phyloP scores from a whole-genome alignment of 495 filamentous ascomycete species.

The Saxophila tyrrhenica region DNA sequence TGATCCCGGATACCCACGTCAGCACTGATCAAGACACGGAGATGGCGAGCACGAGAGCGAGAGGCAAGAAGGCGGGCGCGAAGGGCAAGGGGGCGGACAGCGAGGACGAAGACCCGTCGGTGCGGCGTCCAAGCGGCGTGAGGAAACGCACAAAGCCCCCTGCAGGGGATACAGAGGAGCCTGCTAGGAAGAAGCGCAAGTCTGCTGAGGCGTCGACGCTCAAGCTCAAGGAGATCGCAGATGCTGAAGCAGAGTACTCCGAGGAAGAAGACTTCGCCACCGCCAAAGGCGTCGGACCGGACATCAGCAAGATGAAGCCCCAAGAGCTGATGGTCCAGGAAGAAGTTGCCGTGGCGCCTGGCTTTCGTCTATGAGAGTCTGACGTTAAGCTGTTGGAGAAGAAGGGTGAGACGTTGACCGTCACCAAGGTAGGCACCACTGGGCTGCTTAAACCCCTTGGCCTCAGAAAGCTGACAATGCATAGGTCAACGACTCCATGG shows the following conservation, averaged over 20 bases:
- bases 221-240: conserved; percentile 1
- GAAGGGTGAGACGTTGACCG: background rate
- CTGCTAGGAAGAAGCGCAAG: conserved; percentile 1
- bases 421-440: background rate
- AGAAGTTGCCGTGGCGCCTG: background rate
- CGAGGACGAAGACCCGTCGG: background rate
- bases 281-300: background rate
- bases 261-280: background rate
- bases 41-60: background rate
- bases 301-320: background rate
- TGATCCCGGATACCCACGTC: background rate
- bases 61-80: background rate
- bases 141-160: background rate
- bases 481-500: background rate
- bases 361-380: background rate
- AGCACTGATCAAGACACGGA: background rate
- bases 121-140: background rate
- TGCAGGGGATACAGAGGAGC: background rate
- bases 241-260: background rate
- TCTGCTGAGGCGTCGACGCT: background rate
- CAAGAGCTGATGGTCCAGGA: background rate
- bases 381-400: background rate
- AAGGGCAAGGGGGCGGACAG: background rate
- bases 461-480: background rate
- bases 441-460: background rate